phyloP scores from a whole-genome alignment of 2,329 filamentous ascomycete species.

The Microcyclosporella mali region DNA sequence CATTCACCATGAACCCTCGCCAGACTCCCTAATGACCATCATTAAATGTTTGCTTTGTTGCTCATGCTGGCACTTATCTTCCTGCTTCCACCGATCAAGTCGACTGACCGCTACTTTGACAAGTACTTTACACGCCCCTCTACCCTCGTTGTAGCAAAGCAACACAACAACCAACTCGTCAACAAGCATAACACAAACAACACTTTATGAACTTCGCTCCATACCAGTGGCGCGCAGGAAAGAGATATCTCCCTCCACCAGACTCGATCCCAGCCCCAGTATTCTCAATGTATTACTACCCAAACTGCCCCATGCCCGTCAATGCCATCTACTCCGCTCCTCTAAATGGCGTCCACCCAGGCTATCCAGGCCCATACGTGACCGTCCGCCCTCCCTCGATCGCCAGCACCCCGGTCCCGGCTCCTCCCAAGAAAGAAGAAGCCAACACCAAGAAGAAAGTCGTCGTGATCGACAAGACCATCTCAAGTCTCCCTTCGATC shows the following conservation, averaged over 20 bases:
- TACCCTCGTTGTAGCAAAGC: no score
- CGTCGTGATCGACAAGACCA: neutral
- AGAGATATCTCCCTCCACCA: slow-evolving; percentile 20
- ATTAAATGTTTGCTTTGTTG: no score
- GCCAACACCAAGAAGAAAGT: no score
- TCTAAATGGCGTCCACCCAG: neutral
- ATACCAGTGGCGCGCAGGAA: slow-evolving; percentile 22
- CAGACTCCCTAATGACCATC: no score
- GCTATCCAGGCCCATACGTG: neutral
- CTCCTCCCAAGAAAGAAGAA: slow-evolving; percentile 4
- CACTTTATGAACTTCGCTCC: slow-evolving; percentile 21
- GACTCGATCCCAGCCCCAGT: neutral
- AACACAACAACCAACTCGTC: no score
- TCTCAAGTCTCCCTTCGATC: neutral
- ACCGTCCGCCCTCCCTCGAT: neutral
- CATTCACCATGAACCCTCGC: no score
- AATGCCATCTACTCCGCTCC: neutral
- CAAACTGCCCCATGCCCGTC: slow-evolving; percentile 1
- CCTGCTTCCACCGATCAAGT: no score
- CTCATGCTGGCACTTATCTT: no score
- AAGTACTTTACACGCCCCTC: no score
- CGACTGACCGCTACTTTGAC: no score
- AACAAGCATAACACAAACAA: no score
- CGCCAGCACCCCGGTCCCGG: neutral
- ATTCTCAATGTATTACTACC: no score